These are phyloP conservation scores for Tilletia caries DNA, from an alignment of 1,284 basidiomycete genomes.

Conservation along the genomic window DNA sequence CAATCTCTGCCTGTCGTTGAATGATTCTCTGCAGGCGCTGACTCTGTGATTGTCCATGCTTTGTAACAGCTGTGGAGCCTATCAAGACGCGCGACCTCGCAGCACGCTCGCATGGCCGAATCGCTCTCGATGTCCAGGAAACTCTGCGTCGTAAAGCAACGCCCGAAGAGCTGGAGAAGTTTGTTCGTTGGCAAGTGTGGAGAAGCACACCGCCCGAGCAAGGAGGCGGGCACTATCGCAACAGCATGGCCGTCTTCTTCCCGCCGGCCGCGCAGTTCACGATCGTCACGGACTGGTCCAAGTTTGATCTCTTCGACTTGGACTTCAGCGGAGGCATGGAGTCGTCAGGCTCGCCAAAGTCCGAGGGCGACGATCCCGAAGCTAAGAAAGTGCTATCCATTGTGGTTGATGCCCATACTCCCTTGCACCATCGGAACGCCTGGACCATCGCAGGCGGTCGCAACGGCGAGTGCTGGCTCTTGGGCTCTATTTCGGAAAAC, in stretches of 20 bases:
- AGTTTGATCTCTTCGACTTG: neutral
- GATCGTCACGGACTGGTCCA: constrained; percentile 5
- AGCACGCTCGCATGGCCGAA: neutral
- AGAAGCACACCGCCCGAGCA: neutral
- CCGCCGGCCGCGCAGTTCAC: neutral
- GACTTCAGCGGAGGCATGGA: neutral
- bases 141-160: neutral
- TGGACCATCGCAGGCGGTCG: constrained; percentile 7
- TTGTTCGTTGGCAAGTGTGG: constrained; percentile 10
- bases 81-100: neutral
- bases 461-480: neutral
- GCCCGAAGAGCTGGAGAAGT: neutral
- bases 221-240: neutral
- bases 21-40: neutral
- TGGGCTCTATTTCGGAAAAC: neutral
- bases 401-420: neutral
- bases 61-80: neutral
- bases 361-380: neutral
- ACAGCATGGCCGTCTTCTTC: constrained; percentile 12
- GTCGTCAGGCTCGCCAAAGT: no score
- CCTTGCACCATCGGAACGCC: constrained; percentile 8
- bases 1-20: neutral
- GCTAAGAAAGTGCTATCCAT: neutral
- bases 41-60: no score
- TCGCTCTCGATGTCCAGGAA: neutral